These are phyloP conservation scores for Picea sitchensis DNA, from an alignment of 75 land plant genomes.

Conservation along the genomic window DNA sequence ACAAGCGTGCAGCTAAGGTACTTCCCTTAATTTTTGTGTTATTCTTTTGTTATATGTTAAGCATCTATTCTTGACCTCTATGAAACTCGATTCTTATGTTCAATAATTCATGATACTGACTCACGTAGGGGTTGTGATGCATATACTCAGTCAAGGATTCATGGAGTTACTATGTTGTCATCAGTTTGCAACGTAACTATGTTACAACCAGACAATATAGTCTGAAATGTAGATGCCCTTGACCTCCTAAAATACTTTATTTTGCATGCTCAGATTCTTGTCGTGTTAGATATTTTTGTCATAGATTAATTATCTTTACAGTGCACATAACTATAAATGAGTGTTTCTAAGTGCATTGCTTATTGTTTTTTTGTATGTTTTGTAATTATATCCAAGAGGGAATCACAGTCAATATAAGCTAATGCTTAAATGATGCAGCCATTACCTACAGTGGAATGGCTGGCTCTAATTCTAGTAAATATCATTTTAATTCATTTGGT, in stretches of 20 bases:
- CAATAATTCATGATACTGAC: not conserved
- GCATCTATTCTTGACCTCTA: not conserved
- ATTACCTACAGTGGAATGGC: not conserved
- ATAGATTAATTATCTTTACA: not conserved
- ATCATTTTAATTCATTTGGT: not conserved
- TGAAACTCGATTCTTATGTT: not conserved
- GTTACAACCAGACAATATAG: not conserved
- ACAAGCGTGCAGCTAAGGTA: conserved; percentile 78
- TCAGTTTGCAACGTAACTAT: not conserved
- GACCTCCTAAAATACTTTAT: not conserved
- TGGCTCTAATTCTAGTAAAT: not conserved
- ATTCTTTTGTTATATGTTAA: not conserved
- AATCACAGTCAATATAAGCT: not conserved
- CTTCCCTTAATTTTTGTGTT: not conserved
- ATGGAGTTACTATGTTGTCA: not conserved
- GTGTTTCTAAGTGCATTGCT: not conserved
- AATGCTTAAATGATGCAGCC: not conserved
- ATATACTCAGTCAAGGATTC: not conserved
- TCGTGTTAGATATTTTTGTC: not conserved
- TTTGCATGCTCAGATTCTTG: not conserved
- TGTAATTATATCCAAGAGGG: not conserved
- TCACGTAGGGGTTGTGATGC: not conserved
- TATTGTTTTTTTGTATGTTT: not conserved
- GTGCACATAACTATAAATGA: not conserved
- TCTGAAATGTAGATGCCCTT: not conserved